Conservation (phyloP, 2,329 filamentous ascomycete genomes). For the Aspergillus aculeatus region DNA sequence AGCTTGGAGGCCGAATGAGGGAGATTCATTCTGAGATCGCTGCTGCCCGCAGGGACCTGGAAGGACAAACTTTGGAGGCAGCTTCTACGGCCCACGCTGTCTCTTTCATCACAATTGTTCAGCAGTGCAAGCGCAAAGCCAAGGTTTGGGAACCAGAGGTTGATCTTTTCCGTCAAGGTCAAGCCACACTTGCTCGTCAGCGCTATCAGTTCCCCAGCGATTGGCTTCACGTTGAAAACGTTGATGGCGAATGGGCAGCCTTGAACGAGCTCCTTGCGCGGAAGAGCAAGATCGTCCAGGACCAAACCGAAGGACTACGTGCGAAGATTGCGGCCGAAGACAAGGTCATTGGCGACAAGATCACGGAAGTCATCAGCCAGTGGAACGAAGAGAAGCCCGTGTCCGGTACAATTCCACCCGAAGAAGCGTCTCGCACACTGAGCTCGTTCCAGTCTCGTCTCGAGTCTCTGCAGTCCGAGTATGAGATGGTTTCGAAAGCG, state of each 20-base stretch:
- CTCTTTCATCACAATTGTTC: conserved; percentile 96
- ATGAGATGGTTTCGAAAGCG: conserved; percentile 90
- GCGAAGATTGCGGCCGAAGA: conserved; percentile 96
- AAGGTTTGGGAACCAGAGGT: conserved; percentile 94
- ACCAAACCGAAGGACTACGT: conserved; percentile 90
- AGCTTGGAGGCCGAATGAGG: conserved; percentile 84
- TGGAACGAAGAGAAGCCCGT: conserved; percentile 98
- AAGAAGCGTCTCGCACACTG: conserved; percentile 80
- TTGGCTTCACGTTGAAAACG: conserved; percentile 94
- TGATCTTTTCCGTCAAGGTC: conserved; percentile 91
- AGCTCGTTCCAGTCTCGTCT: conserved; percentile 80
- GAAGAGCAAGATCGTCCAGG: conserved; percentile 92
- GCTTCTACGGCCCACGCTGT: conserved; percentile 96
- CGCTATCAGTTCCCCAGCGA: conserved; percentile 90
- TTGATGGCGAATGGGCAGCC: conserved; percentile 92
- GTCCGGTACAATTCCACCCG: conserved; percentile 87
- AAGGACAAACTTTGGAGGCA: conserved; percentile 87
- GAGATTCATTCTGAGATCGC: conserved; percentile 92
- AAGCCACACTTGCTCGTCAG: conserved; percentile 86
- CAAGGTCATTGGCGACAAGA: conserved; percentile 83
- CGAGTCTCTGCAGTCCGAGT: conserved; percentile 79
- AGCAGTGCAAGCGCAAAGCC: conserved; percentile 91
- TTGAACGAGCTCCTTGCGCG: conserved; percentile 87
- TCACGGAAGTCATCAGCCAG: conserved; percentile 75
- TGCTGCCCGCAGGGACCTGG: conserved; percentile 83